A percentile compares a stretch with the other conserved stretches of the same genome.
phyloP scores from a whole-genome alignment of 768 basidiomycete species.

The Lyophyllum semitale region DNA sequence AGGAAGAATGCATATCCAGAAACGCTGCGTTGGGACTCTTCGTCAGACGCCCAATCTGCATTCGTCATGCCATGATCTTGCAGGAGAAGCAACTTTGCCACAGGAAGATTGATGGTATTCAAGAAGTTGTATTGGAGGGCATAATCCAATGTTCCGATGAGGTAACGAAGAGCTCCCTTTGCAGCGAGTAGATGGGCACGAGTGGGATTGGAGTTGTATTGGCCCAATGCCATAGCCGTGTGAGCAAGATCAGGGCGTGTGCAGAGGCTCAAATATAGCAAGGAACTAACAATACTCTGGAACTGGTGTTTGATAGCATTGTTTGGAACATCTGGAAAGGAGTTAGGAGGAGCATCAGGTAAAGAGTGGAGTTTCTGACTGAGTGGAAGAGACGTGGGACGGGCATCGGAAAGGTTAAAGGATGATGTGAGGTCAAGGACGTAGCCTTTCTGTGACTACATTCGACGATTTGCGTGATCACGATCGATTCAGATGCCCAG shows the following conservation, averaged over 20 bases:
- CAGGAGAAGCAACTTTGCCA: too few relatives aligned
- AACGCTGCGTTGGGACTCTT: too few relatives aligned
- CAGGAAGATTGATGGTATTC: too few relatives aligned
- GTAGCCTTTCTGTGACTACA: conserved; percentile 15
- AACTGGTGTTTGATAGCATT: too few relatives aligned
- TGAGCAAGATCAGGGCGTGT: conserved; percentile 37
- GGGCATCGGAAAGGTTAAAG: conserved; percentile 9
- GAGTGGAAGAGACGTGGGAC: not conserved
- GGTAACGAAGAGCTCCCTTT: conserved; percentile 31
- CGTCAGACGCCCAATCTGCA: too few relatives aligned
- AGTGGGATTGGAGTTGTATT: conserved; percentile 29
- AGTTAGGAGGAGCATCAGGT: not conserved
- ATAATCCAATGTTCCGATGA: conserved; percentile 27
- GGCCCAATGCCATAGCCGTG: too few relatives aligned
- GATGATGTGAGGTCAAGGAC: conserved; percentile 10
- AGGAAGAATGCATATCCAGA: too few relatives aligned
- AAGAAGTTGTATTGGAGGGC: conserved; percentile 17
- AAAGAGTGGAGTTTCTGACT: too few relatives aligned
- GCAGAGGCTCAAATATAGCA: conserved; percentile 29
- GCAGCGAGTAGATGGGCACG: conserved; percentile 28
- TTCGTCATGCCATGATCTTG: too few relatives aligned
- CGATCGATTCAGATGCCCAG: conserved; percentile 9
- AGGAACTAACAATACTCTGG: too few relatives aligned
- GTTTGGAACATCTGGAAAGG: conserved; percentile 14
- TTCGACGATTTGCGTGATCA: not conserved